Evolutionary conservation across 2,329 filamentous ascomycete species (phyloP).

Genomic region (Aspergillus neoniger): DNA sequence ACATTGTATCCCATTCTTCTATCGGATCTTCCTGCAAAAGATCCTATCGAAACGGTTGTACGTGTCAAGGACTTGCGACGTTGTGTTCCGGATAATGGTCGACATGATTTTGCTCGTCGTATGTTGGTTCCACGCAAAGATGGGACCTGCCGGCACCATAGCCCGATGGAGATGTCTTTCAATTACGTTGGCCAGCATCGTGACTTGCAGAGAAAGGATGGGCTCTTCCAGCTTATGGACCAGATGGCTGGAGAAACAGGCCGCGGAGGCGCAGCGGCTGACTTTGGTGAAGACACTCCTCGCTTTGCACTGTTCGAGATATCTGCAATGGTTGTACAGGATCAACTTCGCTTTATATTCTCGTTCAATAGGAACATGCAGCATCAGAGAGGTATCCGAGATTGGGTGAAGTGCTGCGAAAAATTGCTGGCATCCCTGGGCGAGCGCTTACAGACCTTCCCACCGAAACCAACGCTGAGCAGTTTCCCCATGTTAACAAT

Average conservation of each 20-base stretch:
- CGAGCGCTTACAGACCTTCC: conserved; percentile 26
- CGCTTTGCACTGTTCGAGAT: conserved; percentile 56
- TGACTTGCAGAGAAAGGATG: conserved; percentile 48
- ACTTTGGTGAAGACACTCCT: conserved; percentile 48
- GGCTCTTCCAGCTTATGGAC: conserved; percentile 47
- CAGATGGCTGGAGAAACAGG: conserved; percentile 51
- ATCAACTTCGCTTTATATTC: conserved; percentile 52
- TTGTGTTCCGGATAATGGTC: conserved; percentile 40
- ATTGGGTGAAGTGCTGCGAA: conserved; percentile 47
- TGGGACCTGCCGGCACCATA: conserved; percentile 37
- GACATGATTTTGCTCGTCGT: conserved; percentile 40
- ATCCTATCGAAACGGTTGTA: conserved; percentile 35
- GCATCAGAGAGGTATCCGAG: conserved; percentile 46
- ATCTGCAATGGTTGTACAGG: conserved; percentile 52
- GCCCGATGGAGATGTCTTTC: conserved; percentile 48
- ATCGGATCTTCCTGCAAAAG: conserved; percentile 24
- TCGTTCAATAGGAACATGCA: conserved; percentile 53
- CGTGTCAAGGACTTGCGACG: conserved; percentile 44
- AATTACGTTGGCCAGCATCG: conserved; percentile 45
- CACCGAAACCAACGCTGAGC: conserved; percentile 39
- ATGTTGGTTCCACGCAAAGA: conserved; percentile 34
- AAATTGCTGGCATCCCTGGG: conserved; percentile 35
- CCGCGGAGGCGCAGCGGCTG: conserved; percentile 48
- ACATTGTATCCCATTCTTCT: conserved; percentile 50
- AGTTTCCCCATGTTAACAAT: conserved; percentile 51